Base-by-base conservation (phyloP, 768 basidiomycete species). In the Epithele typhae region DNA sequence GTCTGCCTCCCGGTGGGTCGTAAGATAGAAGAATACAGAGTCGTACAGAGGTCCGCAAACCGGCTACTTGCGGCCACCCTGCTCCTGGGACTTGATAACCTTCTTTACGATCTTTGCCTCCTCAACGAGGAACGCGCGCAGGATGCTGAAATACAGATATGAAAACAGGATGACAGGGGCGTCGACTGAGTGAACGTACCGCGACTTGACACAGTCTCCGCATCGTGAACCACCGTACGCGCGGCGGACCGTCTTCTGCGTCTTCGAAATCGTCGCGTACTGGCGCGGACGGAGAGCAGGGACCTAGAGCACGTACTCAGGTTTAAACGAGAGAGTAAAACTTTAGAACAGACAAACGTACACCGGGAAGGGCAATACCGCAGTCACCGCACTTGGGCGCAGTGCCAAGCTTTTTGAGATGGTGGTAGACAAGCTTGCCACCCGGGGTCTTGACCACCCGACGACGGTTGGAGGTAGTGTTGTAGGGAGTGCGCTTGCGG, bases 101-200 rank as follows among this genome's bases (percentile, higher is more conserved):
- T 82, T 87, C 85, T 99, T 99, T 65, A 99, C 96, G 61, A 99
- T 98, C 78, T 98, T 98, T 37, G 96, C 96, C 77, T 99, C 96
- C 78, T 98, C 96, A 33, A 99, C 90, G 51, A 99, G 73, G 84
- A 99, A 99, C 54, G 96, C 93, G 50, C 96, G 90, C 59, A 98
- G 86, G 60, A 99, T 94, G 54, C 96, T 97, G 53, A 0, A 40
- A 27, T n/a, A 40, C 30, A 41, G 33, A 32, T 10, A n/a, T 21
- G 2, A 27, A 24, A 10, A 11, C 14, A 1, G 17, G 15, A 22
- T 10, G 5, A 30, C 14, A 2, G 21, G 8, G 10, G 6, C 18
- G 21, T 4, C 8, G 22, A 4, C 6, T n/a, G 24, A n/a, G 25
- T 22, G 44, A 3, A 75, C 81, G 46, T 61, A 95, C 94, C 93